A percentile compares a stretch with the other conserved stretches of the same genome.
Evolutionary conservation across 1,139 yeast genomes (phyloP).

Genomic region (Sugiyamaella japonica): DNA sequence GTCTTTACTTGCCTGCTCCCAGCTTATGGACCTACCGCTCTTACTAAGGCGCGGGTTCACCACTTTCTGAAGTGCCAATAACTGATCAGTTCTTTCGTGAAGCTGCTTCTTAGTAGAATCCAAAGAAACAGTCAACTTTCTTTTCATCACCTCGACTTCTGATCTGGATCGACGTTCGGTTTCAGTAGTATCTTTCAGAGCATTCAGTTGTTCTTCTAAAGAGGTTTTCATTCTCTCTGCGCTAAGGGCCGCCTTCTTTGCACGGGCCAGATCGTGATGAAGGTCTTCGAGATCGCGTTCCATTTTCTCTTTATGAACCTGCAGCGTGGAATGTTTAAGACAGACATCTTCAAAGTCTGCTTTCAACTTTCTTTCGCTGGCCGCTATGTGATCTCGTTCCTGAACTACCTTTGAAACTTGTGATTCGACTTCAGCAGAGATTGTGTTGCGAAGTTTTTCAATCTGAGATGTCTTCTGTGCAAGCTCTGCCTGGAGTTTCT

Average conservation of each 20-base stretch:
- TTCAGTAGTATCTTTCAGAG: slow-evolving; percentile 29
- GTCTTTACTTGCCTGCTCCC: slow-evolving; percentile 25
- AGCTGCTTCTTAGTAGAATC: slow-evolving; percentile 33
- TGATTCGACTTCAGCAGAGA: slow-evolving; percentile 47
- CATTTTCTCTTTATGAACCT: slow-evolving; percentile 56
- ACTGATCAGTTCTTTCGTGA: slow-evolving; percentile 32
- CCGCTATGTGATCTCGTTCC: slow-evolving; percentile 43
- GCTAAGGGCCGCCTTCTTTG: slow-evolving; percentile 32
- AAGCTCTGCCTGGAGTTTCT: slow-evolving; percentile 33
- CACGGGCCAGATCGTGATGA: slow-evolving; percentile 35
- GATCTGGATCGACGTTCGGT: slow-evolving; percentile 35
- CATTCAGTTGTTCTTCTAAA: slow-evolving; percentile 31
- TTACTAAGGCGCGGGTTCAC: slow-evolving; percentile 27
- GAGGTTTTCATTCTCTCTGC: slow-evolving; percentile 30
- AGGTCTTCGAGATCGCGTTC: slow-evolving; percentile 78
- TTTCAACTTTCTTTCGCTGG: slow-evolving; percentile 41
- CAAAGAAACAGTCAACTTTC: slow-evolving; percentile 33
- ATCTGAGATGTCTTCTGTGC: slow-evolving; percentile 37
- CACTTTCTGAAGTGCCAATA: slow-evolving; percentile 34
- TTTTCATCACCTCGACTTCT: slow-evolving; percentile 34
- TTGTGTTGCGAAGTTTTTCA: slow-evolving; percentile 39
- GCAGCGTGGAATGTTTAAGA: slow-evolving; percentile 29
- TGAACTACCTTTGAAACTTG: slow-evolving; percentile 42
- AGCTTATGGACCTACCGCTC: slow-evolving; percentile 25
- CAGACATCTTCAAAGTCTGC: slow-evolving; percentile 34